Conservation (phyloP, 495 filamentous ascomycete genomes). For the Lineolata rhizophorae region DNA sequence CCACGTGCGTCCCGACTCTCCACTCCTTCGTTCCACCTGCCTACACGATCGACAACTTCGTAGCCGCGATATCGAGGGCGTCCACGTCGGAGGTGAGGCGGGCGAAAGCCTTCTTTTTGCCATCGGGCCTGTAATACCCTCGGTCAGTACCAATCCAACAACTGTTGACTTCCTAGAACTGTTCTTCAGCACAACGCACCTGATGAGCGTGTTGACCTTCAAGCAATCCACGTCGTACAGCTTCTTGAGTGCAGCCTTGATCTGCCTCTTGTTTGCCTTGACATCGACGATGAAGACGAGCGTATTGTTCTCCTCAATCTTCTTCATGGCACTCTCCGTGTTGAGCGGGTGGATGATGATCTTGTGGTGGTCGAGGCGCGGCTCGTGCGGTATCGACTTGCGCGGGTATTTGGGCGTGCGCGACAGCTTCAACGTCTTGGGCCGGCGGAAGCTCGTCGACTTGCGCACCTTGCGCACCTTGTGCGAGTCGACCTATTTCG, state of each 20-base stretch:
- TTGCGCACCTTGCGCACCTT: conserved; percentile 82
- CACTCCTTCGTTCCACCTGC: too few species aligned
- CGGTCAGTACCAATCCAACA: conserved; percentile 2
- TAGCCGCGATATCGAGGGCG: conserved; percentile 96
- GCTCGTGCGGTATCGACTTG: conserved; percentile 72
- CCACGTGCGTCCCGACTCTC: too few species aligned
- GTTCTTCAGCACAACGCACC: conserved; percentile 41
- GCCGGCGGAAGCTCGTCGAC: conserved; percentile 91
- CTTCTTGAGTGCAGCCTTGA: conserved; percentile 96
- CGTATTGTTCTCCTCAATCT: conserved; percentile 99
- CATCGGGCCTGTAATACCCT: conserved; percentile 48
- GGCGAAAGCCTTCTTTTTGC: conserved; percentile 94
- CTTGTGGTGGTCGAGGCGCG: conserved; percentile 65
- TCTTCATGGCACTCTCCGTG: conserved; percentile 99
- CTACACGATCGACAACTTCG: conserved; percentile 97
- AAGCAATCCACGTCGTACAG: conserved; percentile 94
- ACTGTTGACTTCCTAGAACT: too few species aligned
- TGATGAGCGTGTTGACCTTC: conserved; percentile 98
- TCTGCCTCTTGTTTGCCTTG: conserved; percentile 95
- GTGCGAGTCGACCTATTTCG: conserved; percentile 43
- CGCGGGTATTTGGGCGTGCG: conserved; percentile 91
- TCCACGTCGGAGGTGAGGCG: conserved; percentile 90
- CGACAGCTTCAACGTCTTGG: conserved; percentile 79
- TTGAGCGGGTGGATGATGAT: conserved; percentile 60
- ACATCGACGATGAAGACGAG: conserved; percentile 96